A percentile compares a stretch with the other conserved stretches of the same genome.
phyloP scores from a whole-genome alignment of 768 basidiomycete species.

The Thelephora ganbajun region DNA sequence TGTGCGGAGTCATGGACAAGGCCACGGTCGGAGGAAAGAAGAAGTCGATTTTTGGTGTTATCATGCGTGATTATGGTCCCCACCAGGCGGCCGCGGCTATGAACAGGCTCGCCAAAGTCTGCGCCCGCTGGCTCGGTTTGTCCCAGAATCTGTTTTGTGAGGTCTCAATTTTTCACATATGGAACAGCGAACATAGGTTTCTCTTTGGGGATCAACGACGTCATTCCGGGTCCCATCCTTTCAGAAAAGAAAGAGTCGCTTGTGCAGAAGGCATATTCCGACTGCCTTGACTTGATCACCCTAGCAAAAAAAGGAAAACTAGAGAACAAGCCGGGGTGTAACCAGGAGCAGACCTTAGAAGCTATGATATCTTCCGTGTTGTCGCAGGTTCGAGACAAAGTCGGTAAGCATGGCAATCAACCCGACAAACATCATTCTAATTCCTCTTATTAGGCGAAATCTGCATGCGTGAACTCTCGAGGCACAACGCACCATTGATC shows the following conservation, averaged over 20 bases:
- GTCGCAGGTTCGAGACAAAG: conserved; percentile 90
- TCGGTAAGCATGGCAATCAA: conserved; percentile 42
- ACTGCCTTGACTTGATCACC: conserved; percentile 79
- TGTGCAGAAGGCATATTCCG: conserved; percentile 79
- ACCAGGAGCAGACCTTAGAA: conserved; percentile 94
- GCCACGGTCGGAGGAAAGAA: conserved; percentile 97
- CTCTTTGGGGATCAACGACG: conserved; percentile 96
- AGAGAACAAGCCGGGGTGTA: conserved; percentile 94
- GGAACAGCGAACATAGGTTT: conserved; percentile 87
- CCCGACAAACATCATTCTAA: neutral
- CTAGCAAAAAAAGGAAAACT: conserved; percentile 82
- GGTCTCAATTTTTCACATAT: conserved; percentile 1
- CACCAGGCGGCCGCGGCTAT: conserved; percentile 91
- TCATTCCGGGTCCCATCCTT: conserved; percentile 87
- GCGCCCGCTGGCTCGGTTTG: conserved; percentile 81
- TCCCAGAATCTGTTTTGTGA: neutral
- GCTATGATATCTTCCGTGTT: conserved; percentile 89
- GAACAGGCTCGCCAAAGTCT: conserved; percentile 91
- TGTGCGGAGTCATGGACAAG: conserved; percentile 99
- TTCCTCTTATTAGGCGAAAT: conserved; percentile 22
- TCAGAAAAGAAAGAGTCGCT: conserved; percentile 68
- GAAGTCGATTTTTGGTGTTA: conserved; percentile 97
- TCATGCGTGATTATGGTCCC: conserved; percentile 91
- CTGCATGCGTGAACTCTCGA: conserved; percentile 95
- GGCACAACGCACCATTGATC: conserved; percentile 92